A percentile compares a stretch with the other conserved stretches of the same genome.
Conservation (phyloP, 495 filamentous ascomycete genomes). For the Viridothelium virens region DNA sequence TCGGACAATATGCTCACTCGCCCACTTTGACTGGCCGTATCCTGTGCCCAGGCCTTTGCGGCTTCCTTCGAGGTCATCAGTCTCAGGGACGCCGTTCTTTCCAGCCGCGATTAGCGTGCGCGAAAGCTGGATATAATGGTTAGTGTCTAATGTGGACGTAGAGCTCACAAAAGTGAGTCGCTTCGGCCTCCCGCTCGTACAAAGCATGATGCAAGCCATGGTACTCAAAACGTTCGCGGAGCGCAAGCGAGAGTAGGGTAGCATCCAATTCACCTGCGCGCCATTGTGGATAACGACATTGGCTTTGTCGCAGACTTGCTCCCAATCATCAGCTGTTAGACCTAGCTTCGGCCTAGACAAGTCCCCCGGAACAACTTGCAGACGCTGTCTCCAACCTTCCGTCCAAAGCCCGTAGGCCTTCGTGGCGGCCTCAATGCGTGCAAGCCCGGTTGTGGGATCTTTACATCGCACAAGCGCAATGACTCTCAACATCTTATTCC, state of each 20-base stretch:
- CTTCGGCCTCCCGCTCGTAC: constrained; percentile 70
- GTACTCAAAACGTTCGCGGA: constrained; percentile 76
- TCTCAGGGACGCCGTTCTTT: constrained; percentile 50
- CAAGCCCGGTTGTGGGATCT: constrained; percentile 46
- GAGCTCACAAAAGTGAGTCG: constrained; percentile 76
- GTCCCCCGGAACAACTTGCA: constrained; percentile 65
- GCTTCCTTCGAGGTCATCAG: constrained; percentile 59
- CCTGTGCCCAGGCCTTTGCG: constrained; percentile 64
- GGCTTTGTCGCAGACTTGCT: constrained; percentile 43
- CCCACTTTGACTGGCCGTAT: constrained; percentile 90
- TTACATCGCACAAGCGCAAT: constrained; percentile 68
- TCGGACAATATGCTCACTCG: constrained; percentile 68
- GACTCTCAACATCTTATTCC: constrained; percentile 55
- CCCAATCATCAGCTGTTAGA: constrained; percentile 31
- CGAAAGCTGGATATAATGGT: constrained; percentile 68
- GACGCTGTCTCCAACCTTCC: constrained; percentile 52
- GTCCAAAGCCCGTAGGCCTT: constrained; percentile 76
- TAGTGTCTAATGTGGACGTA: constrained; percentile 73
- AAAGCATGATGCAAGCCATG: constrained; percentile 67
- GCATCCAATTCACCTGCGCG: constrained; percentile 71
- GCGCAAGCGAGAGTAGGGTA: constrained; percentile 67
- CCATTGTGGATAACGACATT: constrained; percentile 89
- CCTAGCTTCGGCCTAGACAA: constrained; percentile 66
- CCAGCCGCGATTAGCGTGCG: constrained; percentile 49
- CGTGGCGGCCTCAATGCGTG: constrained; percentile 45